Percentiles rank a stretch among this genome's conserved stretches.
Evolutionary conservation across 192 early-diverging fungal species (phyloP).

Genomic region (Backusella australiensis): DNA sequence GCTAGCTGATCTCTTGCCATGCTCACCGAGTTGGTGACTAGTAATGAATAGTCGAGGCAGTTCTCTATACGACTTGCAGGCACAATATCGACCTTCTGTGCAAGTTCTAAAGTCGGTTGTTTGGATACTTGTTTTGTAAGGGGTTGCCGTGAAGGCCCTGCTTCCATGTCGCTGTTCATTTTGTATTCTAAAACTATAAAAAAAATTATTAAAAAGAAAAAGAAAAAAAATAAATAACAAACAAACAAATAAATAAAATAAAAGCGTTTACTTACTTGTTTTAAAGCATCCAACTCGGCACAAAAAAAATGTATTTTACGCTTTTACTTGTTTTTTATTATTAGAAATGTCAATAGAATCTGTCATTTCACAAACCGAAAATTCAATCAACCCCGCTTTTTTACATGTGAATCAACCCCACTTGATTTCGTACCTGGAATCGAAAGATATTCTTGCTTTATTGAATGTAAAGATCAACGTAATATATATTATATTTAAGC

Average conservation of each 20-base stretch:
- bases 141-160: background rate
- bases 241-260: background rate
- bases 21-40: conserved; percentile 25
- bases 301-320: background rate
- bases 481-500: no score
- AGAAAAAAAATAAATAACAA: background rate
- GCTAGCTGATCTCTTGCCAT: conserved; percentile 39
- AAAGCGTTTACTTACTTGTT: background rate
- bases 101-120: background rate
- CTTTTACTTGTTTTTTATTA: no score
- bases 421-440: background rate
- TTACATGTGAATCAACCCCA: background rate
- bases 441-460: background rate
- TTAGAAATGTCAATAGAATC: background rate
- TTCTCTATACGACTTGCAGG: background rate
- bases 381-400: background rate
- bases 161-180: conserved; percentile 3
- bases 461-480: no score
- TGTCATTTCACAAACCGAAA: background rate
- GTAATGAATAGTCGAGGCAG: conserved; percentile 14
- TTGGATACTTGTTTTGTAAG: background rate
- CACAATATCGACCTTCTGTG: background rate
- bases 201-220: background rate
- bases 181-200: background rate
- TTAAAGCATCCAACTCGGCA: background rate